Evolutionary conservation across 2,329 filamentous ascomycete species (phyloP), one percentile per base, ranked within the genome.

Genomic region (Penicillium olsonii): DNA sequence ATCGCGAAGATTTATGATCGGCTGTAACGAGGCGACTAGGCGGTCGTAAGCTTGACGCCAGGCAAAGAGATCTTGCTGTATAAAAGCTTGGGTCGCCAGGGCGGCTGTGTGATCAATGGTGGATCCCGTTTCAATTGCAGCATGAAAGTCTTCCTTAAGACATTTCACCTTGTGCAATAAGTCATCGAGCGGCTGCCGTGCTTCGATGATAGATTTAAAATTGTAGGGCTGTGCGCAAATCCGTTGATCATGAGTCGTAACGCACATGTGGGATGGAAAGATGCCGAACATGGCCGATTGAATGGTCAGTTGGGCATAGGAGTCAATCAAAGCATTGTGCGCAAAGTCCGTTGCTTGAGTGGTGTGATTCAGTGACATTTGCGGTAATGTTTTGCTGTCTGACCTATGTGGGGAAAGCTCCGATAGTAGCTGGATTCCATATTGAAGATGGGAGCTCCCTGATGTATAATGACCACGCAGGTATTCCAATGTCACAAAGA

Each of bases 401-500:
- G 29, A n/a, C 29, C 12, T 33, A 8, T 34, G 26, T 14, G n/a
- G 1, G 11, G 54, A 50, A 6, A 57, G 49, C 17, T 61, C 51
- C 4, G 56, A 49, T 8, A 72, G 48, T 1, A 73, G 50, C n/a
- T 56, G 55, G 2, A 71, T 56, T 12, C 68, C 69, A 47, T 62
- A 63, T 20, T 56, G 55, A 2, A 73, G 53, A 56, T 72, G 70
- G 14, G 55, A 55, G 37, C 56, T 49, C 3, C 59, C 61, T 24
- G 59, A 59, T 20, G 54, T 31, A 50, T 64, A 66, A 18, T 63
- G 59, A 0, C 67, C 66, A 5, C 70, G 66, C 5, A 76, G 55
- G 19, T 70, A 68, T 41, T 78, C 75, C 33, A 76, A 48, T 27
- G 62, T 68, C 2, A 72, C 62, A 42, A 77, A 77, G 0, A 76